Conservation (phyloP, 1,139 yeast species). For the Entelexis sorbosivorans region DNA sequence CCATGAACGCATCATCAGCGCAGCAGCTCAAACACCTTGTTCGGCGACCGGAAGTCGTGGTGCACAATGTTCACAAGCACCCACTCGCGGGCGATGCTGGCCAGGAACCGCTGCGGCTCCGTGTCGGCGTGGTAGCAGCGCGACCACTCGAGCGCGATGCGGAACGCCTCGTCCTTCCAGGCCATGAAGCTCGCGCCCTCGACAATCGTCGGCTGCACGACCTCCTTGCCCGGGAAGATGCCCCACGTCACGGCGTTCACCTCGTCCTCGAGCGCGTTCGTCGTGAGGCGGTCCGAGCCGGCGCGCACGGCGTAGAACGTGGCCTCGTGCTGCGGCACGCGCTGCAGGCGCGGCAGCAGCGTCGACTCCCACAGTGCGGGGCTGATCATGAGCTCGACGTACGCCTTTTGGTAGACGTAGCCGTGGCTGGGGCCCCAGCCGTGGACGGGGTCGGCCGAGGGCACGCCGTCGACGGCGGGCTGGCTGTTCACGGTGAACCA, state of each 20-base stretch:
- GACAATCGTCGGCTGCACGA: conserved; percentile 86
- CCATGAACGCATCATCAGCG: not conserved
- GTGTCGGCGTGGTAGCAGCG: conserved; percentile 35
- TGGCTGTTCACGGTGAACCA: conserved; percentile 72
- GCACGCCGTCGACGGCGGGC: conserved; percentile 78
- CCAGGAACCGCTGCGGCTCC: conserved; percentile 36
- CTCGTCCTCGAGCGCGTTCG: conserved; percentile 62
- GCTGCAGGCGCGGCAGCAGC: conserved; percentile 33
- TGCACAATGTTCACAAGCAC: conserved; percentile 82
- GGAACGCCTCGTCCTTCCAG: conserved; percentile 93
- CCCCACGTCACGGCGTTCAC: conserved; percentile 99
- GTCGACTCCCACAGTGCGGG: conserved; percentile 38
- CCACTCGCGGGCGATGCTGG: conserved; percentile 46
- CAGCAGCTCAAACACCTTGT: conserved; percentile 28
- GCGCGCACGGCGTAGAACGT: conserved; percentile 72
- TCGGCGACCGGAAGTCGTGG: conserved; percentile 48
- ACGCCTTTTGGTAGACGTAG: conserved; percentile 85
- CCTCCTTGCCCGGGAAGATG: conserved; percentile 84
- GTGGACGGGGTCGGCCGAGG: conserved; percentile 55
- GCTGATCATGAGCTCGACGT: conserved; percentile 72
- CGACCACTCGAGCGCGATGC: conserved; percentile 74
- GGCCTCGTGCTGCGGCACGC: conserved; percentile 34
- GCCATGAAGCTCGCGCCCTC: conserved; percentile 80
- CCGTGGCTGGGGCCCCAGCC: conserved; percentile 98
- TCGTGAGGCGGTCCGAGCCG: conserved; percentile 34